Evolutionary conservation across 164 flowering plant genomes (phyloP).

Genomic region (Piper betle): DNA sequence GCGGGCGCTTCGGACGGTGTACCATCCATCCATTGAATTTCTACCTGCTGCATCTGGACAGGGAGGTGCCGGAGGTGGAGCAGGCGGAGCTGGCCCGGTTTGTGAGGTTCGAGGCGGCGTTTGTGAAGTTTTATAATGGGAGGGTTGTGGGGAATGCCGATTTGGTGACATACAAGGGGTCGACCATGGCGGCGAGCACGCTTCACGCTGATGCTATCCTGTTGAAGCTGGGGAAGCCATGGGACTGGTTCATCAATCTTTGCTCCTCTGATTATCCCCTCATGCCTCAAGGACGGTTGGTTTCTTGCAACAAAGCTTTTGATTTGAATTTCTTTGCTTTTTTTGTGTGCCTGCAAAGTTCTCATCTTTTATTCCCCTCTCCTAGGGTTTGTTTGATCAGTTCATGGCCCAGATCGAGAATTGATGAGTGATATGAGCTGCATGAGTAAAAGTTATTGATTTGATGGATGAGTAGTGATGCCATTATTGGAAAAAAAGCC

Average conservation of each 20-base stretch:
- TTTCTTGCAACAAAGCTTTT: not conserved
- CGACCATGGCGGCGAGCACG: conserved; percentile 57
- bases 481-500: too few relatives aligned
- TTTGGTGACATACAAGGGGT: conserved; percentile 69
- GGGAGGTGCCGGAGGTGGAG: conserved; percentile 49
- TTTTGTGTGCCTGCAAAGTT: too few relatives aligned
- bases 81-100: conserved; percentile 55
- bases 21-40: conserved; percentile 81
- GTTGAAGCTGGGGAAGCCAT: conserved; percentile 42
- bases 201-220: conserved; percentile 62
- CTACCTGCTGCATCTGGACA: conserved; percentile 71
- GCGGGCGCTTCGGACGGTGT: conserved; percentile 53
- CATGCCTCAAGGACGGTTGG: conserved; percentile 77
- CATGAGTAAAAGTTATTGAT: too few relatives aligned
- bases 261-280: conserved; percentile 93
- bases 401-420: too few relatives aligned
- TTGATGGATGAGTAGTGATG: too few relatives aligned
- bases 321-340: too few relatives aligned
- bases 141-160: conserved; percentile 64
- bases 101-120: conserved; percentile 31
- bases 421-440: too few relatives aligned
- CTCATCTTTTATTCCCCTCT: too few relatives aligned
- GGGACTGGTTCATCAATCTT: conserved; percentile 97
- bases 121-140: conserved; percentile 45
- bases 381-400: too few relatives aligned